A percentile compares a stretch with the other conserved stretches of the same genome.
Conservation (phyloP, 2,329 filamentous ascomycete genomes). For the Remersonia thermophila region DNA sequence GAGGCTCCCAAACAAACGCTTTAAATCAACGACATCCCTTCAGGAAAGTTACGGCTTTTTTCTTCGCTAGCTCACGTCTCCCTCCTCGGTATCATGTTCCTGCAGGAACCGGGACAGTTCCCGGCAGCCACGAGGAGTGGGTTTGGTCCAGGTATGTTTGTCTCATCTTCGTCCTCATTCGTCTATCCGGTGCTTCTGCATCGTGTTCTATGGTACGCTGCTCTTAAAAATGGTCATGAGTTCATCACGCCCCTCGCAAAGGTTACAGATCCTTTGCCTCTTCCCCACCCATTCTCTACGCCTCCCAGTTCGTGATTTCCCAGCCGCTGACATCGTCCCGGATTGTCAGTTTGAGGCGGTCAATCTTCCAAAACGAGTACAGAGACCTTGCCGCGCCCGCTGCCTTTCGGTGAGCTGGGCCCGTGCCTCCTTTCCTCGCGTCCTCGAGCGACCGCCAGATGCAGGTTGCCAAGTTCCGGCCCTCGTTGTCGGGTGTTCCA, state of each 20-base stretch:
- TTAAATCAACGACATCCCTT: slow-evolving; percentile 9
- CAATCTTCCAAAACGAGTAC: slow-evolving; percentile 57
- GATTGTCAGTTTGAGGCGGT: slow-evolving; percentile 57
- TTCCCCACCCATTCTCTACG: background rate
- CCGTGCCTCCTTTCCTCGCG: slow-evolving; percentile 45
- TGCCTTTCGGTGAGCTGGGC: slow-evolving; percentile 51
- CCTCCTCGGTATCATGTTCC: background rate
- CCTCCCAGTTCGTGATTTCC: slow-evolving; percentile 48
- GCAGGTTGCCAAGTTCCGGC: slow-evolving; percentile 73
- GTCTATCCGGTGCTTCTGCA: background rate
- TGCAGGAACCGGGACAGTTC: no score
- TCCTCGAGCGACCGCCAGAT: slow-evolving; percentile 50
- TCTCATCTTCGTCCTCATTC: background rate
- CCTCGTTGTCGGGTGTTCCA: slow-evolving; percentile 54
- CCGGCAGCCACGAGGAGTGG: no score
- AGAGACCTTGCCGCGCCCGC: slow-evolving; percentile 51
- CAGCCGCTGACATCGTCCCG: slow-evolving; percentile 52
- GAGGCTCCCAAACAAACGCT: background rate
- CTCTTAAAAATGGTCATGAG: background rate
- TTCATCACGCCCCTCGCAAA: slow-evolving; percentile 1
- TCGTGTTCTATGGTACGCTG: background rate
- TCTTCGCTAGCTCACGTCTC: no score
- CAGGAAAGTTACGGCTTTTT: no score
- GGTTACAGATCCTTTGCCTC: no score
- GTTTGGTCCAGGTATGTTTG: no score